Evolutionary conservation across 768 basidiomycete species (phyloP).

Genomic region (Russula virescens): DNA sequence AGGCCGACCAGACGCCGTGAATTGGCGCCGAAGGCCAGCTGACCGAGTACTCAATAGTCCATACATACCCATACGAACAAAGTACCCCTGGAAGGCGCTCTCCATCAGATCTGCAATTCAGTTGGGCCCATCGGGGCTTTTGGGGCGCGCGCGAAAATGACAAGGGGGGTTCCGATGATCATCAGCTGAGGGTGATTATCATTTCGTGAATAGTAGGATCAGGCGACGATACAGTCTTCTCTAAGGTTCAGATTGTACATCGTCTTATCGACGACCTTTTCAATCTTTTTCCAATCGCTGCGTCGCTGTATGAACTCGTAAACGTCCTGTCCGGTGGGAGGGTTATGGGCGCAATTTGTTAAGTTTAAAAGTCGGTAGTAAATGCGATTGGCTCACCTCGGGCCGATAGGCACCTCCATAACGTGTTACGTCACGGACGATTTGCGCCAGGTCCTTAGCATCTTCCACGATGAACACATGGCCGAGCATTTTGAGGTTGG

Average conservation of each 20-base stretch:
- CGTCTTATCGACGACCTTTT: slow-evolving; percentile 90
- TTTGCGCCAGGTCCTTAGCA: slow-evolving; percentile 93
- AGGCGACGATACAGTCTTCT: slow-evolving; percentile 72
- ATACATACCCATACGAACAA: slow-evolving; percentile 4
- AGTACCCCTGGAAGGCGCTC: not conserved
- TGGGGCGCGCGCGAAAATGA: not conserved
- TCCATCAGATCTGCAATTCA: slow-evolving; percentile 4
- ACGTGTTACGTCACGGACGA: slow-evolving; percentile 89
- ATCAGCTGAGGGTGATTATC: not conserved
- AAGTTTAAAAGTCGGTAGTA: too few species aligned
- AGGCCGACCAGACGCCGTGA: slow-evolving; percentile 6
- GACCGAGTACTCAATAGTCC: slow-evolving; percentile 14
- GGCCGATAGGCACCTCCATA: slow-evolving; percentile 95
- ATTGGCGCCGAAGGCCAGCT: slow-evolving; percentile 5
- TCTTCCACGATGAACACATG: slow-evolving; percentile 95
- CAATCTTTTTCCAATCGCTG: slow-evolving; percentile 98
- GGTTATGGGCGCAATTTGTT: too few species aligned
- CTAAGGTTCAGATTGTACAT: slow-evolving; percentile 93
- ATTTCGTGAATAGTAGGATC: not conserved
- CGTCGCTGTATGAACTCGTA: slow-evolving; percentile 95
- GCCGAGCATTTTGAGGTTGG: slow-evolving; percentile 94
- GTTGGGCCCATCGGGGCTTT: not conserved
- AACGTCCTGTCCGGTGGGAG: slow-evolving; percentile 70
- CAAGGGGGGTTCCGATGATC: not conserved
- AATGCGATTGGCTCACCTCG: slow-evolving; percentile 55